A percentile compares a stretch with the other conserved stretches of the same genome.
Evolutionary conservation across 2,329 filamentous ascomycete species (phyloP).

Genomic region (Chaetomium strumarium): DNA sequence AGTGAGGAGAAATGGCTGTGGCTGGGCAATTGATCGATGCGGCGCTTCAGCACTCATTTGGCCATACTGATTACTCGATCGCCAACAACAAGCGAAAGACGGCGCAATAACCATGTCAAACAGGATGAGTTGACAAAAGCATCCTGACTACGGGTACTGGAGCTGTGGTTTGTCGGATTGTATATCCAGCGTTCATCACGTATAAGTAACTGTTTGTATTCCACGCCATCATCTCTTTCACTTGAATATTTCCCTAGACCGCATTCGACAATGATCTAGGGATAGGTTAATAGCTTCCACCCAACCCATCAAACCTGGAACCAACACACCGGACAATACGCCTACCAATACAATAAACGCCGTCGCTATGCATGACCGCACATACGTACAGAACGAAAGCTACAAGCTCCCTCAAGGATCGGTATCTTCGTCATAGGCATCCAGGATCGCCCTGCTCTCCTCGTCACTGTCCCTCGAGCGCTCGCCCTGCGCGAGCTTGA

Average conservation of each 20-base stretch:
- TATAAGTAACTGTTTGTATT: too few relatives aligned
- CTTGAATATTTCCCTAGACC: too few relatives aligned
- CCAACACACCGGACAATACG: background rate
- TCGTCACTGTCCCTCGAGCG: conserved; percentile 23
- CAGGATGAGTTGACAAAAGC: too few relatives aligned
- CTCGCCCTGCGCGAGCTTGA: conserved; percentile 30
- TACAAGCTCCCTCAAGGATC: background rate
- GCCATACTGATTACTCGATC: too few relatives aligned
- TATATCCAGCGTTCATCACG: too few relatives aligned
- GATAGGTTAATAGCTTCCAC: background rate
- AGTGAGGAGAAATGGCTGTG: conserved; percentile 1
- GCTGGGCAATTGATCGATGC: conserved; percentile 8
- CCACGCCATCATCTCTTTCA: too few relatives aligned
- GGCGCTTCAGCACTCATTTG: background rate
- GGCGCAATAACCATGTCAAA: too few relatives aligned
- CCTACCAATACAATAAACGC: conserved; percentile 17
- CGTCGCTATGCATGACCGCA: conserved; percentile 23
- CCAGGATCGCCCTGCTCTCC: conserved; percentile 33
- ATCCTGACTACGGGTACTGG: too few relatives aligned
- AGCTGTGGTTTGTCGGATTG: too few relatives aligned
- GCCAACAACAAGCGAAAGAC: too few relatives aligned
- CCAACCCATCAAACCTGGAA: background rate
- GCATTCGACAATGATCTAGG: too few relatives aligned
- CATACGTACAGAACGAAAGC: too few relatives aligned
- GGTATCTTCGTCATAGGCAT: conserved; percentile 31